Conservation (phyloP, 2,329 filamentous ascomycete species). For the Xylariomycetidae sp. region DNA sequence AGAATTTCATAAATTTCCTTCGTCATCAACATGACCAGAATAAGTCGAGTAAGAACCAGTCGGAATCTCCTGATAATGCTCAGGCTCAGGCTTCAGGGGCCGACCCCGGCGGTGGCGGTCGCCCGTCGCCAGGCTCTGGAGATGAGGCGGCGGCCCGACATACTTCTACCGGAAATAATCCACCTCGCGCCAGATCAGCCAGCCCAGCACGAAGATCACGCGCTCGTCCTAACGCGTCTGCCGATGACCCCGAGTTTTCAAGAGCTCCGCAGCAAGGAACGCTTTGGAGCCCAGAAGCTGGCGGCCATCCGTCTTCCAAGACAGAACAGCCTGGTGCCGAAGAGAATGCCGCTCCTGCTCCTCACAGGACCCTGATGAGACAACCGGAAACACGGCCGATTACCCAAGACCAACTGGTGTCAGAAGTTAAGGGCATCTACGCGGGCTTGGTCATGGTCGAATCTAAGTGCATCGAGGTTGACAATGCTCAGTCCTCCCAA, state of each 20-base stretch:
- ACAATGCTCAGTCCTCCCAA: conserved; percentile 51
- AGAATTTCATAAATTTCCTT: too few species aligned
- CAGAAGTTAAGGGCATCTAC: conserved; percentile 80
- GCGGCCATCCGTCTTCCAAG: conserved; percentile 5
- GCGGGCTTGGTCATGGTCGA: conserved; percentile 81
- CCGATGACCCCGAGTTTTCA: conserved; percentile 17
- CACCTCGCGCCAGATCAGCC: conserved; percentile 9
- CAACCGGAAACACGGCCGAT: conserved; percentile 48
- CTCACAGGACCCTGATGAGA: conserved; percentile 19
- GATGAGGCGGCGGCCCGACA: too few species aligned
- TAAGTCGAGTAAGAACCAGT: too few species aligned
- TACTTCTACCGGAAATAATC: too few species aligned
- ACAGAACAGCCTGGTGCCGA: conserved; percentile 2
- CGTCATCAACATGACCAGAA: too few species aligned
- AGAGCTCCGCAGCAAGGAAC: conserved; percentile 13
- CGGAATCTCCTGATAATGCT: too few species aligned
- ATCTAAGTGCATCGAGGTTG: conserved; percentile 78
- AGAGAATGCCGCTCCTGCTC: conserved; percentile 11
- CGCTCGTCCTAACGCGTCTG: conserved; percentile 10
- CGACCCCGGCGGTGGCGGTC: too few species aligned
- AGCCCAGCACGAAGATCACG: conserved; percentile 18
- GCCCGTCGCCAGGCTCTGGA: too few species aligned
- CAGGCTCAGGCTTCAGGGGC: too few species aligned
- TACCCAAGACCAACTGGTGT: conserved; percentile 69
- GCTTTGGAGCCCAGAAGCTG: conserved; percentile 19